Percentiles rank a stretch among this genome's conserved stretches.
Evolutionary conservation across 345 rosid species (phyloP).

Genomic region (Cardamine chenopodiifolia): DNA sequence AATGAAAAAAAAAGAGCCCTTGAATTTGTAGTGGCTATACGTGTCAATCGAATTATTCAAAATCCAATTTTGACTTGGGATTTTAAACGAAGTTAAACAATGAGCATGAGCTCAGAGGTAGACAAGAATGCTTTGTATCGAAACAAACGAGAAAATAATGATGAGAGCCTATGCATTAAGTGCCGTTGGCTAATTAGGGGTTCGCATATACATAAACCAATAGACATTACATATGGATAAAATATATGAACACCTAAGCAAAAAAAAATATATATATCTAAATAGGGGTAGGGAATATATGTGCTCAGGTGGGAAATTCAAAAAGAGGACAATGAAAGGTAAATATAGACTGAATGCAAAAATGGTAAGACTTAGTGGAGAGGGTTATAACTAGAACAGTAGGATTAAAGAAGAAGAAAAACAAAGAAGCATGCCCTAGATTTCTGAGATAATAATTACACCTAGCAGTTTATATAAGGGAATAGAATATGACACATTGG

Average conservation of each 20-base stretch:
- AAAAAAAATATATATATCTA: background rate
- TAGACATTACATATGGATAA: slow-evolving; percentile 23
- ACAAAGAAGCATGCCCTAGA: slow-evolving; percentile 46
- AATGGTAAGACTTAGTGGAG: slow-evolving; percentile 34
- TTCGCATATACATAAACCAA: slow-evolving; percentile 31
- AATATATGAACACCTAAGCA: background rate
- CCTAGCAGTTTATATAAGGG: slow-evolving; percentile 35
- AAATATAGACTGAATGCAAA: slow-evolving; percentile 27
- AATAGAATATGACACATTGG: slow-evolving; percentile 39
- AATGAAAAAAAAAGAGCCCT: background rate
- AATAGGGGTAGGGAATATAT: slow-evolving; percentile 13
- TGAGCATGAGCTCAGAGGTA: slow-evolving; percentile 11
- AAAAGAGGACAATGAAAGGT: slow-evolving; percentile 26
- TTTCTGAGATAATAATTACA: slow-evolving; percentile 42
- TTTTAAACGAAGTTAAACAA: background rate
- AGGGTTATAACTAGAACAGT: background rate
- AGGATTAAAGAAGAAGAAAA: slow-evolving; percentile 19
- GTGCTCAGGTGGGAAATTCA: slow-evolving; percentile 33
- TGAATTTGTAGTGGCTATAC: background rate
- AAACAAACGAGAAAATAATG: slow-evolving; percentile 32
- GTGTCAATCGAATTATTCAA: background rate
- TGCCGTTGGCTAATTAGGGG: slow-evolving; percentile 35
- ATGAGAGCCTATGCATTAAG: slow-evolving; percentile 41
- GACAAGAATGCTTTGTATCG: slow-evolving; percentile 39
- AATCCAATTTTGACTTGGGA: slow-evolving; percentile 12